phyloP scores from a whole-genome alignment of 257 asterid genomes.

The Solanum etuberosum region DNA sequence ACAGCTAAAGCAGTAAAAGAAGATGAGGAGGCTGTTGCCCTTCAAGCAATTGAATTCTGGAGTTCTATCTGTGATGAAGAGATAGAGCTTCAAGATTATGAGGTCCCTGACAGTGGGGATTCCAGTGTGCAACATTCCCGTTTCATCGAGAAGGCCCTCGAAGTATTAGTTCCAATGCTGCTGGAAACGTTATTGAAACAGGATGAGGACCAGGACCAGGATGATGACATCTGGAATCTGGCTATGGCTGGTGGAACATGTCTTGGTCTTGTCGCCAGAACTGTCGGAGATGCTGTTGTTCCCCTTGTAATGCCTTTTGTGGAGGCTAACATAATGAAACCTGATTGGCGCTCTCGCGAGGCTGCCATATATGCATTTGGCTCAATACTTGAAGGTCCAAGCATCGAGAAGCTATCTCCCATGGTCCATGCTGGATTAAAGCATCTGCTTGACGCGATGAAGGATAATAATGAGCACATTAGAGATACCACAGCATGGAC shows the following conservation, averaged over 20 bases:
- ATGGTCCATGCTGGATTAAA: conserved; percentile 70
- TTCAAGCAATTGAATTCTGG: conserved; percentile 91
- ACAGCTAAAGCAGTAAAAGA: conserved; percentile 74
- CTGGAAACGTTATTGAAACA: conserved; percentile 77
- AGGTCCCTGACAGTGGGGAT: conserved; percentile 42
- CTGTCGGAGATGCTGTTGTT: conserved; percentile 71
- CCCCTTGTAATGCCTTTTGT: conserved; percentile 79
- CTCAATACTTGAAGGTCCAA: conserved; percentile 86
- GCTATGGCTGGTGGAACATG: conserved; percentile 95
- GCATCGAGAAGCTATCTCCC: conserved; percentile 59
- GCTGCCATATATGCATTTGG: conserved; percentile 91
- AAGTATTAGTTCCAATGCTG: conserved; percentile 69
- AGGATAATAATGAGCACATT: conserved; percentile 56
- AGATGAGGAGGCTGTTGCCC: conserved; percentile 75
- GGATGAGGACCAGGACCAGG: conserved; percentile 82
- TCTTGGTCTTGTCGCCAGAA: conserved; percentile 65
- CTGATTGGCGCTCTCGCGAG: conserved; percentile 81
- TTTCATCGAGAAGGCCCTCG: conserved; percentile 67
- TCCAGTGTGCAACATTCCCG: conserved; percentile 46
- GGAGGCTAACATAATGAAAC: conserved; percentile 45
- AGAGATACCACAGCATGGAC: conserved; percentile 96
- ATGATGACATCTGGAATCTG: conserved; percentile 77
- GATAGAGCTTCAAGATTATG: conserved; percentile 65
- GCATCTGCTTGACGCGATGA: conserved; percentile 68
- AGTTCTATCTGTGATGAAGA: conserved; percentile 88